Base-by-base conservation (phyloP, 805 yeast genomes). In the Starmerella apis region DNA sequence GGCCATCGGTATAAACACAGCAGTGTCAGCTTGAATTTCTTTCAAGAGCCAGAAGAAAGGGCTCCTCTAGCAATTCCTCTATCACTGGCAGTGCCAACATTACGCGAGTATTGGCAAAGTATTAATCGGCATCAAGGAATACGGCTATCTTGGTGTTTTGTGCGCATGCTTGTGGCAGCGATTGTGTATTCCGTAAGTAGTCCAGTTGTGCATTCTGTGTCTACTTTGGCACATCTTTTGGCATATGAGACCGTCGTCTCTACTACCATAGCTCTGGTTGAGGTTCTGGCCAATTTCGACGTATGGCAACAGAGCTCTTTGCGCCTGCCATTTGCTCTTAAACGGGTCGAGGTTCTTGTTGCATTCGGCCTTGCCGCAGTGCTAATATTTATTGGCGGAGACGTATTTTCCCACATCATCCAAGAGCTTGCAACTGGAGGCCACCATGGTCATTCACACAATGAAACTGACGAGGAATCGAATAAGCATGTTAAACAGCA, bases 1-100 rank as follows among this genome's bases (percentile, higher is more conserved):
- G 98, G 98, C 6, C 98, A 90, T 66, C 76, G 90, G 58, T 90
- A 90, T 64, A 90, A 90, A 64, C 97, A 90, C 65, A 87, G 96
- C 2, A 87, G 96, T 8, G 95, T 90, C 5, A 86, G 95, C 4
- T 83, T 90, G 92, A 88, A 90, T 65, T 75, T 90, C 63, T 90
- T 92, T 64, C 95, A 86, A 65, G 96, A 90, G 61, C 95, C 96
- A 1, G 83, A 87, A 14, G 77, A 72, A 36, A 72, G 80, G 32
- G 80, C 83, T 4, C 83, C 87, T 0, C 67, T 71, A 31, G 71
- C 78, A 37, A 68, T 80, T 16, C 85, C 87, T 0, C 75, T 75
- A 31, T 74, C 75, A 59, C 75, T 81, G 56, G 85, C 87, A 16
- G 79, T 87, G 8, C 96, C 96, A 1, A 81, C 72, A 37, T 60